These are phyloP conservation scores for Fusarium falciforme DNA, from an alignment of 2,329 filamentous ascomycete species.

Conservation along the genomic window DNA sequence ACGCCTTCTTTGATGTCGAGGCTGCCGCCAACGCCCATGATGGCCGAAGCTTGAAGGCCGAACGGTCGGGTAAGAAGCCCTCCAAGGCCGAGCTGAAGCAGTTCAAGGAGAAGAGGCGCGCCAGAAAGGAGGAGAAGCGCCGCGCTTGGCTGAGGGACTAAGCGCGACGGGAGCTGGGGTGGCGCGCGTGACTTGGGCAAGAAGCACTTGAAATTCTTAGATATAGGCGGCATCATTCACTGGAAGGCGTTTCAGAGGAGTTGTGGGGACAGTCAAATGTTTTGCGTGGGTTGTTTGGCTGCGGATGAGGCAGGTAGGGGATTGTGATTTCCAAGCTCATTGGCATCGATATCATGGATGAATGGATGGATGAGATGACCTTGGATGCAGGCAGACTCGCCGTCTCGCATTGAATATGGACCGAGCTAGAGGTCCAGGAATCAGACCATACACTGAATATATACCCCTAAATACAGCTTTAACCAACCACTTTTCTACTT, in stretches of 20 bases:
- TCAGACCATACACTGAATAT: conserved; percentile 26
- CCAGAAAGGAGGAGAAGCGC: conserved; percentile 94
- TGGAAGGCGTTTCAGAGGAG: conserved; percentile 36
- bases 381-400: conserved; percentile 34
- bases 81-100: conserved; percentile 88
- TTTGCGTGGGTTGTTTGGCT: conserved; percentile 15
- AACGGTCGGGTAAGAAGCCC: conserved; percentile 86
- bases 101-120: conserved; percentile 89
- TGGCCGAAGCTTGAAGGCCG: conserved; percentile 89
- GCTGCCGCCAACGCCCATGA: conserved; percentile 92
- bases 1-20: conserved; percentile 95
- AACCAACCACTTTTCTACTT: conserved; percentile 16
- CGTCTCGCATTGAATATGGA: conserved; percentile 31
- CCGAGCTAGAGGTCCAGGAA: conserved; percentile 29
- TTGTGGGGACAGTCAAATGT: conserved; percentile 21
- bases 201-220: not conserved
- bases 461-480: conserved; percentile 31
- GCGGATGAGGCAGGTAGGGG: conserved; percentile 4
- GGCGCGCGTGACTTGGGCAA: not conserved
- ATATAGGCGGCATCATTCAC: conserved; percentile 13
- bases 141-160: conserved; percentile 90
- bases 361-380: not conserved
- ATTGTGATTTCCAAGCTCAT: not conserved
- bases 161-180: conserved; percentile 40
- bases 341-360: not conserved